Percentiles rank a stretch among this genome's conserved stretches.
These are phyloP conservation scores for Verticillium dahliae DNA, from an alignment of 2,329 filamentous ascomycete species.

Conservation along the genomic window DNA sequence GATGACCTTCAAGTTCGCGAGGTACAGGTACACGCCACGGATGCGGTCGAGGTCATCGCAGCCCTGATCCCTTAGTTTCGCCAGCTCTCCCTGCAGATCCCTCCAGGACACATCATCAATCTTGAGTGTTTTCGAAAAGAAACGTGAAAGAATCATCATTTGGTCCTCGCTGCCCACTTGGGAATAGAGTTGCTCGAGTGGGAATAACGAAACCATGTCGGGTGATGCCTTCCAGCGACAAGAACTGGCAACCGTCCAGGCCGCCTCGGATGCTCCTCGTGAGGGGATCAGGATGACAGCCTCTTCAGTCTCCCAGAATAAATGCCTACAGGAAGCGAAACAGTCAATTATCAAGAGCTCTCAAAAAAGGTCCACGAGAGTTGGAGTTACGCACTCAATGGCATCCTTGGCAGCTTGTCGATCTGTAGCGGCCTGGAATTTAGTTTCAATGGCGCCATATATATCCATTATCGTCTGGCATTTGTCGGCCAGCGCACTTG, in stretches of 20 bases:
- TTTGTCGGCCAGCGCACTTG: background rate
- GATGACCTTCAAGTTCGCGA: background rate
- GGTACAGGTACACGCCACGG: background rate
- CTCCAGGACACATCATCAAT: background rate
- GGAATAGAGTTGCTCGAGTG: constrained; percentile 4
- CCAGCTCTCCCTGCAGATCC: background rate
- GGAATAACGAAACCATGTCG: background rate
- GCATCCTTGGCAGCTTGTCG: background rate
- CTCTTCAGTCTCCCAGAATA: background rate
- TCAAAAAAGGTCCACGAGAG: background rate
- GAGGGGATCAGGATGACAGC: background rate
- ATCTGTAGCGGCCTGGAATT: background rate
- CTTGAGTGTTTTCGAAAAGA: background rate
- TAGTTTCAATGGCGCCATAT: background rate
- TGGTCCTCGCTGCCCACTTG: background rate
- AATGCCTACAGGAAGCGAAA: background rate
- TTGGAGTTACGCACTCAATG: background rate
- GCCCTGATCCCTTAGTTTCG: background rate
- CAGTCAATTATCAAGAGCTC: background rate
- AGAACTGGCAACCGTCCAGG: background rate
- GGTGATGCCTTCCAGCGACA: constrained; percentile 1
- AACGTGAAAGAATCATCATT: background rate
- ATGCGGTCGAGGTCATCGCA: background rate
- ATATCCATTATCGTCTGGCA: background rate
- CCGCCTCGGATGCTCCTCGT: background rate